Evolutionary conservation across 805 yeast species (phyloP), one percentile per base, ranked within the genome.

Genomic region (Millerozyma acaciae): DNA sequence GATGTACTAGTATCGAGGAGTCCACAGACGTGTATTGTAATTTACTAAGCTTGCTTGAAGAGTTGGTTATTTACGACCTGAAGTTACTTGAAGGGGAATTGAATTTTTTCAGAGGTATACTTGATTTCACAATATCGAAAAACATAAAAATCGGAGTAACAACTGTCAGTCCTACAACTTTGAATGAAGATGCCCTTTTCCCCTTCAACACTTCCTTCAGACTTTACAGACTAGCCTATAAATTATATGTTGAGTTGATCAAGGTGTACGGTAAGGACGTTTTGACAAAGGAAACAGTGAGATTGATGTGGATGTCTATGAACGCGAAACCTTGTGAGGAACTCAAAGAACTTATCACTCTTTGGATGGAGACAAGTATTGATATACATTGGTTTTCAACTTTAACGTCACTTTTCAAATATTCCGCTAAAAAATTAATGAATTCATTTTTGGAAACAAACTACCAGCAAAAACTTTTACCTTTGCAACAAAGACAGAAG

Each of bases 281-380:
- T 1, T 66, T 80, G 35, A 50, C 60, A 2, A 53, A 60, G 9
- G 69, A 67, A 2, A 50, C 78, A 5, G 78, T 77, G 25, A 68
- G 62, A 26, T 60, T 74, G 17, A 57, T 81, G 5, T 85, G 93
- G 93, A 61, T 76, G 6, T 75, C 67, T 7, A 60, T 67, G 64
- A 61, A 65, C 66, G 21, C 70, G 62, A 41, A 78, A 68, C 58
- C 60, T 2, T 73, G 77, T 26, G 43, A 42, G 1, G 68, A 65
- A 6, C 50, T 82, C 13, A 51, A 62, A 18, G 53, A 58, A 3
- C 59, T 82, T 30, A 63, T 84, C 8, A 53, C 48, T 10, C 69
- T 75, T 12, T 84, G 93, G 90, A 53, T 84, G 28, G 76, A 73
- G 12, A 67, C 74, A 4, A 65, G 60, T 19, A 41, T 62, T 10